phyloP scores from a whole-genome alignment of 2,329 filamentous ascomycete genomes.

The Alternaria angustiovoidea region DNA sequence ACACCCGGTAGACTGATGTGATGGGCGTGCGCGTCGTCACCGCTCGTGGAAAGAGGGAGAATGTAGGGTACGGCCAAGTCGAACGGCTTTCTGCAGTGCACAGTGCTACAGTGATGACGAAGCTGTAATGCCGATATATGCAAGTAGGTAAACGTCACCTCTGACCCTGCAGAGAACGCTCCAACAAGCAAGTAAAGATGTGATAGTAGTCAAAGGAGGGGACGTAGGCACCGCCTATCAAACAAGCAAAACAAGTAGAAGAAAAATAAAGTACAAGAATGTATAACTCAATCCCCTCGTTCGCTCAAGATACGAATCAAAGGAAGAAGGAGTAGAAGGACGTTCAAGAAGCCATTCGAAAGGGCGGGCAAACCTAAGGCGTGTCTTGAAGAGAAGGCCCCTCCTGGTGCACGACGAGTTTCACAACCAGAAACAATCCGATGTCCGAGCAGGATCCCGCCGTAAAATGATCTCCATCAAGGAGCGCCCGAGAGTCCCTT shows the following conservation, averaged over 20 bases:
- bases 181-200: constrained; percentile 8
- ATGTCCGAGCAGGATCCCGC: constrained; percentile 13
- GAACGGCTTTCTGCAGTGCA: constrained; percentile 19
- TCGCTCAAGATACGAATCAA: background rate
- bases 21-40: background rate
- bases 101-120: constrained; percentile 21
- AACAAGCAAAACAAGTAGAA: constrained; percentile 5
- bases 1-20: background rate
- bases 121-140: constrained; percentile 7
- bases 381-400: constrained; percentile 6
- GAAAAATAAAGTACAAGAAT: constrained; percentile 11
- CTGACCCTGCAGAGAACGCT: constrained; percentile 28
- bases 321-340: background rate
- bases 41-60: constrained; percentile 3
- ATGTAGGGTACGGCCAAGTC: constrained; percentile 11
- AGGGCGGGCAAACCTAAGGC: constrained; percentile 21
- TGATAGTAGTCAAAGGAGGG: constrained; percentile 22
- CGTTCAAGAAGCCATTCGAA: constrained; percentile 29
- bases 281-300: constrained; percentile 5
- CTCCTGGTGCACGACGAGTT: constrained; percentile 33
- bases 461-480: constrained; percentile 36
- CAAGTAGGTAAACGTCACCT: constrained; percentile 18
- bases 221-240: constrained; percentile 27
- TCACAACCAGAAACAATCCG: constrained; percentile 35
- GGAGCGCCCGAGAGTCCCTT: constrained; percentile 18